Percentiles rank a stretch among this genome's conserved stretches.
Conservation (phyloP, 345 rosid species). For the Triadica sebifera region DNA sequence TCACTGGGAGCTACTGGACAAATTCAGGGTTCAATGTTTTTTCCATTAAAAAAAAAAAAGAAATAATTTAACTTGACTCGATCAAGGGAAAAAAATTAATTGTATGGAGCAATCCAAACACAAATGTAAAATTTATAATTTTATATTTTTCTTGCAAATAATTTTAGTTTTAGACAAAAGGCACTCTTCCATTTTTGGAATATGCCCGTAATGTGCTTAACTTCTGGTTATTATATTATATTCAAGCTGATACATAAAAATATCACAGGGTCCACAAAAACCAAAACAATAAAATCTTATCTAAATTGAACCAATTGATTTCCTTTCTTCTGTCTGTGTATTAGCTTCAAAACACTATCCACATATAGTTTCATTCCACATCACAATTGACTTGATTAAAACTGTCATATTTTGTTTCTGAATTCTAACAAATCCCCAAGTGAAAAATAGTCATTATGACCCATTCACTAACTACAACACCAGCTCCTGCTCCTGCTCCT, state of each 20-base stretch:
- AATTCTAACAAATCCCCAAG: conserved; percentile 10
- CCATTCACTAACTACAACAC: conserved; percentile 38
- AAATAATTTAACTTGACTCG: no score
- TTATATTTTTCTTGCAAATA: no score
- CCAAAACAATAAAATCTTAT: conserved; percentile 36
- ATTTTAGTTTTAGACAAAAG: no score
- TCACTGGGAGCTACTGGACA: no score
- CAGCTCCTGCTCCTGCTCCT: conserved; percentile 32
- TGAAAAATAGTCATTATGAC: conserved; percentile 32
- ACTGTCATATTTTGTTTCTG: no score
- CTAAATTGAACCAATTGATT: conserved; percentile 44
- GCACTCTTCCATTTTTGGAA: background rate
- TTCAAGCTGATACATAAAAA: background rate
- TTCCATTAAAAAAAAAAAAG: no score
- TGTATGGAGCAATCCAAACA: no score
- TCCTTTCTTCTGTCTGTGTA: background rate
- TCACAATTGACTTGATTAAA: conserved; percentile 11
- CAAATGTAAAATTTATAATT: no score
- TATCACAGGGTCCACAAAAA: conserved; percentile 21
- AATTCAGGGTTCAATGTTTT: no score
- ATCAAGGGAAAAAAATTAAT: no score
- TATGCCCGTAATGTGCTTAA: background rate
- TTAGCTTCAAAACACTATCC: conserved; percentile 26
- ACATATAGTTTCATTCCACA: background rate
- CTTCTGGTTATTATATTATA: no score